These are phyloP conservation scores for Trichosporon coremiiforme DNA, from an alignment of 1,284 basidiomycete species.

Conservation along the genomic window DNA sequence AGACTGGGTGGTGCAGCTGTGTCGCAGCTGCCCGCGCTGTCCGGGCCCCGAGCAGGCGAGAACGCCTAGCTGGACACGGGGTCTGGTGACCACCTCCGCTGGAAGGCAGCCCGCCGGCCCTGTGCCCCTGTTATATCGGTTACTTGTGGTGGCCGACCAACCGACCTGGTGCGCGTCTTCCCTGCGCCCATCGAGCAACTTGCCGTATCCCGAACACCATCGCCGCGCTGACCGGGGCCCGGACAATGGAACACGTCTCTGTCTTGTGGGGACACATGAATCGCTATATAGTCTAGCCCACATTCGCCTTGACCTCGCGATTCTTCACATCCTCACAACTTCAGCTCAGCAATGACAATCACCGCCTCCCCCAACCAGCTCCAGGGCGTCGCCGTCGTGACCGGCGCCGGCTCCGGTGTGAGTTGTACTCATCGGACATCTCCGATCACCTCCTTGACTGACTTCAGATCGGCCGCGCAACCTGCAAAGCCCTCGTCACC, in stretches of 20 bases:
- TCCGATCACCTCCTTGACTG: background rate
- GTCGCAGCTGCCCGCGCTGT: background rate
- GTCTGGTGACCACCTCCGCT: background rate
- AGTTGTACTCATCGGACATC: constrained; percentile 15
- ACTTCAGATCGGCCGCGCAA: constrained; percentile 29
- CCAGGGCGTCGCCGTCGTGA: constrained; percentile 35
- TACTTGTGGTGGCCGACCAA: background rate
- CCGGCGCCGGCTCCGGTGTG: constrained; percentile 35
- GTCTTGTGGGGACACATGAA: background rate
- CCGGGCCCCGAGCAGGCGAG: background rate
- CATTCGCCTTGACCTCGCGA: background rate
- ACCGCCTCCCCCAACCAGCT: constrained; percentile 3
- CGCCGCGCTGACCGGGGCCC: background rate
- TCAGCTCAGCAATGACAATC: background rate
- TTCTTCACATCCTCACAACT: background rate
- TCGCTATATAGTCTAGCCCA: constrained; percentile 4
- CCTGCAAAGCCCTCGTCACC: constrained; percentile 22
- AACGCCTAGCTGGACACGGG: background rate
- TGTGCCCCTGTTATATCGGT: background rate
- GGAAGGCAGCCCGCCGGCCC: too few species aligned
- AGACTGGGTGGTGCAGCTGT: background rate
- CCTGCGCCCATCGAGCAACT: background rate
- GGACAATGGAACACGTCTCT: background rate
- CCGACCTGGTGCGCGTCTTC: background rate
- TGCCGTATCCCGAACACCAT: constrained; percentile 2